Evolutionary conservation across 306 rosid genomes (phyloP).

Genomic region (Gillenia trifoliata): DNA sequence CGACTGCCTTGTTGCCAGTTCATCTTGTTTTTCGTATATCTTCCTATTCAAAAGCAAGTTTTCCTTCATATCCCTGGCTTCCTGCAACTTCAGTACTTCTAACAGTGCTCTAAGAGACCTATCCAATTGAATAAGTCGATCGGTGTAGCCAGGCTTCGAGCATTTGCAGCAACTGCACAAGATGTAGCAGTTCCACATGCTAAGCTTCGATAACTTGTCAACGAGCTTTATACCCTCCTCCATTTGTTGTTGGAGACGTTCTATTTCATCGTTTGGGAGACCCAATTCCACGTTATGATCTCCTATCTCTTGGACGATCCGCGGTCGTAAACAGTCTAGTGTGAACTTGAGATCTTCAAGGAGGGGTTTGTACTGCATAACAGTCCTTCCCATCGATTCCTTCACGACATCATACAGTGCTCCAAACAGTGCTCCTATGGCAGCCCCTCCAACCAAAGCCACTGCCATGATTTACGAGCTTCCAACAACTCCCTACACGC

Average conservation of each 20-base stretch:
- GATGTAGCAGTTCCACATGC: background rate
- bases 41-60: background rate
- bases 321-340: background rate
- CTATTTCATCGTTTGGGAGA: background rate
- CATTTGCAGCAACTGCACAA: background rate
- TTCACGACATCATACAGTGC: background rate
- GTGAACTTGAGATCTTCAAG: slow-evolving; percentile 4
- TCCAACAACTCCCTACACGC: background rate
- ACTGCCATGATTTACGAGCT: background rate
- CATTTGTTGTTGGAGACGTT: background rate
- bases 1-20: background rate
- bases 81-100: background rate
- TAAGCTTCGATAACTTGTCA: background rate
- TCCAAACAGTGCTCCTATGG: slow-evolving; percentile 2
- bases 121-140: slow-evolving; percentile 1
- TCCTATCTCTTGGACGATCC: background rate
- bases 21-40: background rate
- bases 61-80: background rate
- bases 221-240: background rate
- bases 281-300: background rate
- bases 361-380: background rate
- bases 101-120: background rate
- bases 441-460: background rate
- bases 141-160: background rate
- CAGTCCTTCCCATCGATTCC: background rate